A percentile compares a stretch with the other conserved stretches of the same genome.
phyloP scores from a whole-genome alignment of 768 basidiomycete species.

The Lactifluus piperatus region DNA sequence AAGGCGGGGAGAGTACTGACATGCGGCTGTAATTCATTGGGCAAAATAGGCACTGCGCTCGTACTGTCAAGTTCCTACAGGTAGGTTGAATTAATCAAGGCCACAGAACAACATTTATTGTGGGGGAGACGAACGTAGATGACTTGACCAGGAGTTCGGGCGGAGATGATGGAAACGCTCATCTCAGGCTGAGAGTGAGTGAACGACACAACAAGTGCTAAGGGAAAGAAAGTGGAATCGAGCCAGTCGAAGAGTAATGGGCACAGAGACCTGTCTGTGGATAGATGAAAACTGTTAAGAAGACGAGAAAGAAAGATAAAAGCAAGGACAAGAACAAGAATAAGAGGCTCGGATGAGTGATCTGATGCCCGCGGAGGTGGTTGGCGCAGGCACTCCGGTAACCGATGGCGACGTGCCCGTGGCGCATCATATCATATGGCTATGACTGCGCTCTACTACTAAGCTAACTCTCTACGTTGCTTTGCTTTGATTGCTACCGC shows the following conservation, averaged over 20 bases:
- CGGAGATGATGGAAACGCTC: constrained; percentile 8
- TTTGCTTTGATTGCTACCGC: no score
- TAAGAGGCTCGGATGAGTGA: no score
- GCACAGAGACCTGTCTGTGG: constrained; percentile 18
- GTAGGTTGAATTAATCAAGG: not conserved
- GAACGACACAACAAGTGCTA: constrained; percentile 4
- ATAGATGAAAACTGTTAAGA: not conserved
- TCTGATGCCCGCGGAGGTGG: no score
- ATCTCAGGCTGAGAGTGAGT: not conserved
- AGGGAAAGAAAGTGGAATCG: not conserved
- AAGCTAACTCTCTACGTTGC: no score
- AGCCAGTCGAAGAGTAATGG: not conserved
- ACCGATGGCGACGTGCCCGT: no score
- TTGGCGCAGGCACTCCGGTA: no score
- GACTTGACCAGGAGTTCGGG: constrained; percentile 5
- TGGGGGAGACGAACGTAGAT: constrained; percentile 6
- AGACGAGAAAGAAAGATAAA: not conserved
- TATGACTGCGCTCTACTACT: no score
- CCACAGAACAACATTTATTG: not conserved
- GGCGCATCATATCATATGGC: no score
- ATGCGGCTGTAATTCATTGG: constrained; percentile 8
- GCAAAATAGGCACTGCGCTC: not conserved
- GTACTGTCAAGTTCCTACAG: constrained; percentile 3
- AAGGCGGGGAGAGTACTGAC: not conserved
- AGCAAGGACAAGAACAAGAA: no score